Evolutionary conservation across 1,139 yeast genomes (phyloP).

Genomic region (Saccharomyces hybrid): DNA sequence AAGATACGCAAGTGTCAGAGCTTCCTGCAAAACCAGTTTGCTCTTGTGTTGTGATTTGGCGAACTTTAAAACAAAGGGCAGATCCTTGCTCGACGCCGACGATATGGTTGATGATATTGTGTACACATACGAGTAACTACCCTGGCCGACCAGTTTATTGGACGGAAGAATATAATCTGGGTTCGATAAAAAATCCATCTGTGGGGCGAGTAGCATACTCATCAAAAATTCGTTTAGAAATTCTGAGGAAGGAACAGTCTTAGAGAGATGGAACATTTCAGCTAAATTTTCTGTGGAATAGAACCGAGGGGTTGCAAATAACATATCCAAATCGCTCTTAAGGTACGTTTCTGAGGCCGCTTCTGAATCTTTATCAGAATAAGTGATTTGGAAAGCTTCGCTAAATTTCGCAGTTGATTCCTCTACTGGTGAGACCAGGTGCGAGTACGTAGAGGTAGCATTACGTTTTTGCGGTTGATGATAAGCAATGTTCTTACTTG

Average conservation of each 20-base stretch:
- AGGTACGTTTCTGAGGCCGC: not conserved
- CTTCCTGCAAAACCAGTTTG: constrained; percentile 9
- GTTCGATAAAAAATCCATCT: not conserved
- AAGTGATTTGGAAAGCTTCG: not conserved
- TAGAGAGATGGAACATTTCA: not conserved
- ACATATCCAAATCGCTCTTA: not conserved
- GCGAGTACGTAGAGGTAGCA: not conserved
- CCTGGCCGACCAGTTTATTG: not conserved
- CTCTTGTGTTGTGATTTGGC: not conserved
- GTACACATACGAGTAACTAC: not conserved
- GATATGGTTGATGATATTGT: not conserved
- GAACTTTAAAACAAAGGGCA: not conserved
- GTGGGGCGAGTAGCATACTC: not conserved
- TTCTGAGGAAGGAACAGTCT: not conserved
- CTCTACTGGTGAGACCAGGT: not conserved
- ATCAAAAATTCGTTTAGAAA: not conserved
- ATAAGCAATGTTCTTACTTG: not conserved
- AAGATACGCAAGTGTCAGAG: constrained; percentile 6
- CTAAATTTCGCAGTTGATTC: not conserved
- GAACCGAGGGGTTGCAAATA: not conserved
- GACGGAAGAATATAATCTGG: not conserved
- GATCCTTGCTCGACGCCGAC: not conserved
- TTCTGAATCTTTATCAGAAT: not conserved
- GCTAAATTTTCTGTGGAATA: not conserved
- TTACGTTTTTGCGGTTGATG: not conserved